A percentile compares a stretch with the other conserved stretches of the same genome.
Evolutionary conservation across 768 basidiomycete species (phyloP).

Genomic region (Tephrocybe sp.): DNA sequence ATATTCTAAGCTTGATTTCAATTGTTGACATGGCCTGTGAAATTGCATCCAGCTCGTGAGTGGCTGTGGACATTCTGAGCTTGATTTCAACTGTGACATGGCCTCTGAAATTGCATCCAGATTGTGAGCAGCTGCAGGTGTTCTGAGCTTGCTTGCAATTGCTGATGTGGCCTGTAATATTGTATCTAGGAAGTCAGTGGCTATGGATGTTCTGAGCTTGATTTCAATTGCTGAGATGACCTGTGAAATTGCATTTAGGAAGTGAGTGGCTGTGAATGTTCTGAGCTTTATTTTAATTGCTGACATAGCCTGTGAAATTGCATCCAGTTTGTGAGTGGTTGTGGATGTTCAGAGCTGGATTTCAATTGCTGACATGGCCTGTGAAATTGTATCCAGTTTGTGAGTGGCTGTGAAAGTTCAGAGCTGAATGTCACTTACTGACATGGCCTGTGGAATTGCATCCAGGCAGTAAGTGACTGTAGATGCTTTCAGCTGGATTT

Average conservation of each 20-base stretch:
- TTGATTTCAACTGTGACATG: background rate
- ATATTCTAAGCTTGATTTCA: background rate
- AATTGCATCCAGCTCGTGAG: background rate
- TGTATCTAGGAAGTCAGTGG: too few species aligned
- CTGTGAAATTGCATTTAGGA: background rate
- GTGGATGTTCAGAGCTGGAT: too few species aligned
- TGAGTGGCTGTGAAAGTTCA: too few species aligned
- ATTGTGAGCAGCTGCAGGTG: background rate
- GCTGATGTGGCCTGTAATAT: too few species aligned
- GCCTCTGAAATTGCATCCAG: background rate
- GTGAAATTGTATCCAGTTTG: too few species aligned
- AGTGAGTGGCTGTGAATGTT: background rate
- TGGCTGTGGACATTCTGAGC: background rate
- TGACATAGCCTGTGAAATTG: background rate
- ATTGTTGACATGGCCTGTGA: background rate
- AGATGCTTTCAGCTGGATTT: too few species aligned
- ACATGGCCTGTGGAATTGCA: too few species aligned
- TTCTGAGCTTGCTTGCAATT: too few species aligned
- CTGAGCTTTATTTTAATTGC: background rate
- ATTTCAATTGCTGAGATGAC: background rate
- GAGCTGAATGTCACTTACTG: too few species aligned
- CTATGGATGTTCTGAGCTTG: background rate
- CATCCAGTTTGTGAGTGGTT: too few species aligned
- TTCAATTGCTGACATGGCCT: too few species aligned
- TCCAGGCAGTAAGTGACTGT: too few species aligned